Base-by-base conservation (phyloP, 768 basidiomycete genomes). In the Termitomyces titanicus region DNA sequence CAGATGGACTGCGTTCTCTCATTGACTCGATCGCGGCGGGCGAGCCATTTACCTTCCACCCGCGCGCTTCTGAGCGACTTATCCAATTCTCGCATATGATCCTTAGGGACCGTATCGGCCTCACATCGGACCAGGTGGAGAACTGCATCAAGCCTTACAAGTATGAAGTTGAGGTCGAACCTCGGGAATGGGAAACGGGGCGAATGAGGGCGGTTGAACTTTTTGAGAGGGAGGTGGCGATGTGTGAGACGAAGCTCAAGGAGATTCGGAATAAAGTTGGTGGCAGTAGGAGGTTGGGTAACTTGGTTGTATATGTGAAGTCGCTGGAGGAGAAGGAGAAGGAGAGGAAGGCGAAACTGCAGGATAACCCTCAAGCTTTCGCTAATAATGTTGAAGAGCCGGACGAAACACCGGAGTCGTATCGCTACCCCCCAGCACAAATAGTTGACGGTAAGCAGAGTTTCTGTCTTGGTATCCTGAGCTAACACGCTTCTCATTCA, bases 71-170 rank as follows among this genome's bases (percentile, higher is more conserved):
- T 17, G 94, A 96, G 59, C 85, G 94, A 24, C 85, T 99, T 56
- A 83, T 91, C 54, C 81, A 96, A 64, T 97, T 98, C 68, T 92
- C 91, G 10, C 95, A 98, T 72, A 84, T 80, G 70, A 95, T 99
- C 66, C 73, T 99, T 50, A 81, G 96, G 55, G 96, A 98, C 65
- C 84, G 96, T 6, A 89, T 98, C 54, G 90, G 92, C 15, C 73
- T 96, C 53, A 94, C 97, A n/a, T 89, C 92, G 5, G 97, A 99
- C 68, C 96, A 98, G 72, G 96, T 99, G 15, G 97, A 99, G 77
- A 99, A 98, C 70, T 96, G 93, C 71, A 98, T 99, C 79, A 99
- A 99, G 72, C 97, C 96, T 27, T 98, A 85, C 81, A 99, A 99
- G 76, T 96, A 97, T 66, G 96, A 98, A 66, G 87, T 98, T 25